Evolutionary conservation across 2,329 filamentous ascomycete genomes (phyloP).

Genomic region (Ophiostoma ips): DNA sequence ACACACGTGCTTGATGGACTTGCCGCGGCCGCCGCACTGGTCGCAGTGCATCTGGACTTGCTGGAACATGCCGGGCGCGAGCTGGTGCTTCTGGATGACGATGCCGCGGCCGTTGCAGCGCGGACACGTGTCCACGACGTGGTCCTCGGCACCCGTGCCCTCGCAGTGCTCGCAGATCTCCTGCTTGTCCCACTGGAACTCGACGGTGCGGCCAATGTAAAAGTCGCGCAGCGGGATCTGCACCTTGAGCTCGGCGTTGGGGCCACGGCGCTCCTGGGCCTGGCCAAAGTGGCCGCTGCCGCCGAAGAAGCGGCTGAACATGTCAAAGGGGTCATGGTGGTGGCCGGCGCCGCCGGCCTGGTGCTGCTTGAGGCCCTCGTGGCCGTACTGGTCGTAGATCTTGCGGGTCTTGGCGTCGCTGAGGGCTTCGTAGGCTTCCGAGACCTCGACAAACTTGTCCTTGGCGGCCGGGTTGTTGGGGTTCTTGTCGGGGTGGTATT

Average conservation of each 20-base stretch:
- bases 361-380: slow-evolving; percentile 78
- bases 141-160: slow-evolving; percentile 71
- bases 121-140: slow-evolving; percentile 64
- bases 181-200: slow-evolving; percentile 88
- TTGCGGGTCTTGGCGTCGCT: slow-evolving; percentile 65
- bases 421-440: slow-evolving; percentile 89
- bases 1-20: slow-evolving; percentile 79
- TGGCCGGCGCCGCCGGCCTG: slow-evolving; percentile 47
- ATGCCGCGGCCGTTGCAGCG: slow-evolving; percentile 72
- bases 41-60: slow-evolving; percentile 90
- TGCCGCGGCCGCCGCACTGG: slow-evolving; percentile 73
- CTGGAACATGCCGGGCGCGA: slow-evolving; percentile 96
- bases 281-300: slow-evolving; percentile 66
- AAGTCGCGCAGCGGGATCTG: slow-evolving; percentile 73
- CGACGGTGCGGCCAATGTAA: slow-evolving; percentile 75
- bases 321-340: slow-evolving; percentile 80
- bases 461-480: slow-evolving; percentile 66
- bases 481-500: slow-evolving; percentile 96
- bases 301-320: slow-evolving; percentile 95
- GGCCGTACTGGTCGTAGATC: slow-evolving; percentile 88
- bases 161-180: slow-evolving; percentile 87
- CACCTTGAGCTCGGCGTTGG: slow-evolving; percentile 78
- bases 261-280: slow-evolving; percentile 62
- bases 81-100: slow-evolving; percentile 74
- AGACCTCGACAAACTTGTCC: slow-evolving; percentile 84